These are phyloP conservation scores for Syzygium oleosum DNA, from an alignment of 345 rosid species.

Conservation along the genomic window DNA sequence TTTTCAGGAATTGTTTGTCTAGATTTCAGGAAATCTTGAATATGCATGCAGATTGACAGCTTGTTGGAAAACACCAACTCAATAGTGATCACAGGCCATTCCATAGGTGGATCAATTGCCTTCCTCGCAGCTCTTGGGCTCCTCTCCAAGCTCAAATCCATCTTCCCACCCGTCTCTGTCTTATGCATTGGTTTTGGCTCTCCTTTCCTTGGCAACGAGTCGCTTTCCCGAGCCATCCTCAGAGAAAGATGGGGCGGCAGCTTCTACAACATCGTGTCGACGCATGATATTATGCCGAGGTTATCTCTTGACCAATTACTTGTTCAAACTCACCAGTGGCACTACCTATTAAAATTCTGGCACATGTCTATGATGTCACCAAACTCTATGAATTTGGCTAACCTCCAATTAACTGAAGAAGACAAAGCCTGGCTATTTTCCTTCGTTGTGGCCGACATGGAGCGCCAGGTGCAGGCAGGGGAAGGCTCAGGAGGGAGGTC, in stretches of 20 bases:
- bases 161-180: constrained; percentile 16
- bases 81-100: constrained; percentile 68
- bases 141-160: constrained; percentile 39
- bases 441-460: background rate
- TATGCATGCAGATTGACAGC: constrained; percentile 15
- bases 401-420: constrained; percentile 6
- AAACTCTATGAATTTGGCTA: background rate
- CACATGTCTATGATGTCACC: constrained; percentile 17
- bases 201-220: constrained; percentile 55
- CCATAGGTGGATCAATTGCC: constrained; percentile 58
- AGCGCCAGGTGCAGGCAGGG: background rate
- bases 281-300: constrained; percentile 51
- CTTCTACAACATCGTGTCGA: constrained; percentile 61
- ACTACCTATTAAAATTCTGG: constrained; percentile 15
- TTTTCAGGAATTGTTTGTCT: background rate
- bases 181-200: constrained; percentile 80
- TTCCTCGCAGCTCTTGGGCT: constrained; percentile 70
- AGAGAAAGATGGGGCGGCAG: constrained; percentile 51
- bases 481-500: constrained; percentile 7
- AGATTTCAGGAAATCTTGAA: background rate
- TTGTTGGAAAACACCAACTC: constrained; percentile 26
- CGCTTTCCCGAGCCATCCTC: constrained; percentile 45
- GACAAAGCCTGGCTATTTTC: constrained; percentile 7
- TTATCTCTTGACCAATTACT: constrained; percentile 27
- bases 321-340: constrained; percentile 7